phyloP scores from a whole-genome alignment of 768 basidiomycete species.

The Hygrocybe punicea region DNA sequence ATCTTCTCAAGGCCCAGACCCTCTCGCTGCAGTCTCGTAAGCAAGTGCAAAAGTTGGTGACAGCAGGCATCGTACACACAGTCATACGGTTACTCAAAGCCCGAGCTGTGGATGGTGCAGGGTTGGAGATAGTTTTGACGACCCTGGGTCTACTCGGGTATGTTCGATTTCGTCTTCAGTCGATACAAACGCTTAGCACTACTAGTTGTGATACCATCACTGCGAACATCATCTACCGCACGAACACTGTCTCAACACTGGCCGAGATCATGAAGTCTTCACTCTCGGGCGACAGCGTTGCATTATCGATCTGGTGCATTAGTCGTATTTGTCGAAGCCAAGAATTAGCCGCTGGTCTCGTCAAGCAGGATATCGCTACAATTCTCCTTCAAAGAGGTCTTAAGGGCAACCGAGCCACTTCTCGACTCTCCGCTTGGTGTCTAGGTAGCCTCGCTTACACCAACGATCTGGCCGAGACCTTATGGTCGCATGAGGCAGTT shows the following conservation, averaged over 20 bases:
- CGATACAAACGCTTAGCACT: background rate
- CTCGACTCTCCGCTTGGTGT: conserved; percentile 22
- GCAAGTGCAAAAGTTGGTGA: conserved; percentile 25
- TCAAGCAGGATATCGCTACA: conserved; percentile 19
- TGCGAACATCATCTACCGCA: conserved; percentile 27
- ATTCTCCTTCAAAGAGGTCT: conserved; percentile 19
- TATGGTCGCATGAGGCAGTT: conserved; percentile 16
- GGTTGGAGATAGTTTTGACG: conserved; percentile 22
- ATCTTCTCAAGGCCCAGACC: conserved; percentile 19
- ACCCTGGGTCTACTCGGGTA: conserved; percentile 24
- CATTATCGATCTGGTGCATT: conserved; percentile 25
- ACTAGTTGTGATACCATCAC: conserved; percentile 22
- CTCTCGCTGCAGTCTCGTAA: conserved; percentile 20
- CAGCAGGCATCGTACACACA: conserved; percentile 22
- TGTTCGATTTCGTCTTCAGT: background rate
- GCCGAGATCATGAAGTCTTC: conserved; percentile 22
- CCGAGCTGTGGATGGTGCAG: conserved; percentile 21
- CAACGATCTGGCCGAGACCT: conserved; percentile 22
- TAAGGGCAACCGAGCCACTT: conserved; percentile 11
- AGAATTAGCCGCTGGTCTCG: conserved; percentile 23
- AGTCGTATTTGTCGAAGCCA: conserved; percentile 20
- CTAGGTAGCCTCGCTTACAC: conserved; percentile 19
- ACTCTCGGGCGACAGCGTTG: conserved; percentile 17
- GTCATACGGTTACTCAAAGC: conserved; percentile 23
- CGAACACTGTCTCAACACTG: conserved; percentile 19